Base-by-base conservation (phyloP, 345 rosid species). In the Camelina neglecta region DNA sequence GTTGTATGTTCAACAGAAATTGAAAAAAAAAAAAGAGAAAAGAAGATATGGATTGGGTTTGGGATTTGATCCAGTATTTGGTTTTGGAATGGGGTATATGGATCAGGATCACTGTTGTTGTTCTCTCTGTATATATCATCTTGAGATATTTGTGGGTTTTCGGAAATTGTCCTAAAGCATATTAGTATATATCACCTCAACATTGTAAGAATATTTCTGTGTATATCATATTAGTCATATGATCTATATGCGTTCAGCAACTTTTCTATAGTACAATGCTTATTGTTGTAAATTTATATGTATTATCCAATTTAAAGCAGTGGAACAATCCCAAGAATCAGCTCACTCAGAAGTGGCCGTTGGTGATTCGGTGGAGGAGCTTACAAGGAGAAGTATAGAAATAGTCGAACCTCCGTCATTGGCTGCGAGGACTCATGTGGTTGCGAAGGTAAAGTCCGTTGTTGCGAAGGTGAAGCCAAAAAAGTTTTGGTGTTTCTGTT, bases 81-180 rank as follows among this genome's bases (percentile, higher is more conserved):
- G 39, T 45, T 26, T 20, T 11, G 24, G 69, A 29, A 47, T 67
- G 48, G 71, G 47, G 71, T 15, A 7, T 50, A 16, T 67, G 71
- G 71, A 50, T 50, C 7, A 18, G 71, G 71, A 50, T 50, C 7
- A 11, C 21, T 1, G 21, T 26, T 11, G 21, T 51, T 53, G 35
- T 20, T 67, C 35, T 67, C 23, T 36, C 33, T 67, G 60, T 36
- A 9, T 20, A 24, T 36, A 15, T 51, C 8, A 21, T 67, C 60
- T 67, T 67, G 60, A 67, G 71, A 51, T 67, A 21, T 67, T 38
- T 51, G 21, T 67, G 60, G 71, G 8, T 21, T 67, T 12, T 67
- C 10, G 60, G 39, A 20, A 36, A 7, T 13, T 53, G 20, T 50
- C 31, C 47, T 67, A 21, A 50, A 50, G 7, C 36, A 36, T 49